Percentiles rank a stretch among this genome's conserved stretches.
phyloP scores from a whole-genome alignment of 148 eudicot genomes.

The Mesembryanthemum crystallinum region DNA sequence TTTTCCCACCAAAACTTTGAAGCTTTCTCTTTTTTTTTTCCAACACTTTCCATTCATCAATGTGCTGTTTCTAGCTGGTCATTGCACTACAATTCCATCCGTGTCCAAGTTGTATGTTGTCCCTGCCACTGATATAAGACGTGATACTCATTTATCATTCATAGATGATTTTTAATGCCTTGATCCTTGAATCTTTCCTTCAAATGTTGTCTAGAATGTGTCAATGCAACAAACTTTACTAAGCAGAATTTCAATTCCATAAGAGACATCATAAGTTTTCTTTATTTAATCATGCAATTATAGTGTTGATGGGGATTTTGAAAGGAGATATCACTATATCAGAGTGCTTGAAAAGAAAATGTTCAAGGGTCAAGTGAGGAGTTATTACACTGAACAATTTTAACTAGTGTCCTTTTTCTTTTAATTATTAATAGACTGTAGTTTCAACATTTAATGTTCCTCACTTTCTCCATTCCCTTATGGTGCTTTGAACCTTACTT shows the following conservation, averaged over 20 bases:
- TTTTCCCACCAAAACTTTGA: slow-evolving; percentile 91
- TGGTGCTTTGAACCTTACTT: slow-evolving; percentile 23
- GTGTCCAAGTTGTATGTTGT: background rate
- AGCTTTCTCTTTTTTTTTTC: no score
- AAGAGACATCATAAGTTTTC: no score
- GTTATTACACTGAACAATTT: background rate
- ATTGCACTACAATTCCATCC: background rate
- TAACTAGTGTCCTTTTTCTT: background rate
- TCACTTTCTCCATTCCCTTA: background rate
- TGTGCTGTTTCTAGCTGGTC: background rate
- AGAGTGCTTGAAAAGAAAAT: background rate
- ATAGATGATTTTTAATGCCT: no score
- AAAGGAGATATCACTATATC: background rate
- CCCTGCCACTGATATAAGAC: no score
- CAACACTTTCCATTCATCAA: background rate
- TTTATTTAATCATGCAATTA: no score
- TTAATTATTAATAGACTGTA: background rate
- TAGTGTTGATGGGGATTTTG: no score
- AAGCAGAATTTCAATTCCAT: no score
- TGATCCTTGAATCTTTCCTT: no score
- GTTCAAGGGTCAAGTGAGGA: background rate
- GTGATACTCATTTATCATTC: no score
- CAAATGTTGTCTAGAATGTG: no score
- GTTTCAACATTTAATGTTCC: background rate
- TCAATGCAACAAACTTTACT: no score